Conservation (phyloP, 169 alveolate genomes). For the Babesia gibsoni region DNA sequence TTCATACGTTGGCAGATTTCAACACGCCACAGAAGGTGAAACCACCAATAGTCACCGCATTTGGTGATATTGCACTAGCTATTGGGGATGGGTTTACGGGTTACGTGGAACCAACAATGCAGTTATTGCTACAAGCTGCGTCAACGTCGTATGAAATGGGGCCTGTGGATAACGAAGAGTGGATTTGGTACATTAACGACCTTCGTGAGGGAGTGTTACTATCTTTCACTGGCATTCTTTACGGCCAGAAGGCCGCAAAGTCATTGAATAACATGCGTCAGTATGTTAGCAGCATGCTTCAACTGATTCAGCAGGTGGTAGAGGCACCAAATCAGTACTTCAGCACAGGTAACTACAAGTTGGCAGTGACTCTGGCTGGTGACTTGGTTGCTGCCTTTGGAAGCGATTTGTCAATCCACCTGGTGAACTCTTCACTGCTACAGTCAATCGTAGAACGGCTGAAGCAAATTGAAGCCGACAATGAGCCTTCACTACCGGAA, state of each 20-base stretch:
- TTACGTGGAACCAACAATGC: slow-evolving; percentile 76
- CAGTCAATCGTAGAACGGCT: slow-evolving; percentile 24
- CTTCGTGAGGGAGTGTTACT: slow-evolving; percentile 85
- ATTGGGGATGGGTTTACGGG: slow-evolving; percentile 76
- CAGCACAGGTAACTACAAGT: slow-evolving; percentile 8
- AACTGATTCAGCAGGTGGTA: slow-evolving; percentile 77
- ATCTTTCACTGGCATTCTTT: slow-evolving; percentile 84
- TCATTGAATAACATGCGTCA: slow-evolving; percentile 70
- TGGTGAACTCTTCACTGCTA: slow-evolving; percentile 43
- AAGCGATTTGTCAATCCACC: slow-evolving; percentile 44
- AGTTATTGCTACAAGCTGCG: slow-evolving; percentile 83
- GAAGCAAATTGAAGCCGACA: slow-evolving; percentile 35
- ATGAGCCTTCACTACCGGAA: slow-evolving; percentile 15
- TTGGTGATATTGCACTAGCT: slow-evolving; percentile 89
- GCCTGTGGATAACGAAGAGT: slow-evolving; percentile 86
- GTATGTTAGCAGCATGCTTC: slow-evolving; percentile 79
- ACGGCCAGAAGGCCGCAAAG: slow-evolving; percentile 84
- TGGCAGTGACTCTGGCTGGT: slow-evolving; percentile 60
- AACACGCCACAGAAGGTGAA: slow-evolving; percentile 82
- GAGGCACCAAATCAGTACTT: slow-evolving; percentile 50
- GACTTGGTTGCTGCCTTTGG: slow-evolving; percentile 59
- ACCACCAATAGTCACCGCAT: slow-evolving; percentile 81
- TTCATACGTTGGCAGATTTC: slow-evolving; percentile 65
- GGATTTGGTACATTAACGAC: slow-evolving; percentile 86
- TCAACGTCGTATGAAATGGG: slow-evolving; percentile 82